A percentile compares a stretch with the other conserved stretches of the same genome.
phyloP scores from a whole-genome alignment of 2,329 filamentous ascomycete genomes.

The Fusarium virguliforme region DNA sequence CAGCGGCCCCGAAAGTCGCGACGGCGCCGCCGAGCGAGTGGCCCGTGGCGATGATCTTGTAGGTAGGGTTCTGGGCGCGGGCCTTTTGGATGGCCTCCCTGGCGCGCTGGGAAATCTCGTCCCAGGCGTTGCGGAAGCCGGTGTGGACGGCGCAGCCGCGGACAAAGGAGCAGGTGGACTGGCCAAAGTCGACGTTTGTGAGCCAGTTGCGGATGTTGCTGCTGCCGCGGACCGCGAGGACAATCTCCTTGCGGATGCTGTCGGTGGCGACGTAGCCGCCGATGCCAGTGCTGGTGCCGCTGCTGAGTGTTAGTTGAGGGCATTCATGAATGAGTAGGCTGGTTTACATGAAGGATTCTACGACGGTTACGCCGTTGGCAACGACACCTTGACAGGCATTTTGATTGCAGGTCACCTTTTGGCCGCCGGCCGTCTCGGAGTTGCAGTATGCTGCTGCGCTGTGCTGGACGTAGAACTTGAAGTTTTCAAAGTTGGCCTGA shows the following conservation, averaged over 20 bases:
- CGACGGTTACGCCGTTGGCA: conserved; percentile 61
- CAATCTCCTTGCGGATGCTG: conserved; percentile 65
- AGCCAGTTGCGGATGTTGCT: conserved; percentile 74
- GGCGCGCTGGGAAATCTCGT: conserved; percentile 64
- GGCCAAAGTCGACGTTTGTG: conserved; percentile 63
- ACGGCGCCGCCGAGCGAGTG: conserved; percentile 80
- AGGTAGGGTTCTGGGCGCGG: conserved; percentile 64
- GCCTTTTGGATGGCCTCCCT: conserved; percentile 63
- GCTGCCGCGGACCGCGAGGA: conserved; percentile 74
- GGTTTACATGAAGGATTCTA: conserved; percentile 61
- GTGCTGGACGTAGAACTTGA: conserved; percentile 68
- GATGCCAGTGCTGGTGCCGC: conserved; percentile 62
- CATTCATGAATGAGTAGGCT: neutral
- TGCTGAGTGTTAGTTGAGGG: conserved; percentile 49
- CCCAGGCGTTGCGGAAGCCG: conserved; percentile 75
- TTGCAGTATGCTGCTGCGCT: conserved; percentile 71
- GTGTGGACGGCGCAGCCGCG: conserved; percentile 67
- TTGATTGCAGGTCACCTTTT: conserved; percentile 61
- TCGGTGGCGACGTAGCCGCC: conserved; percentile 70
- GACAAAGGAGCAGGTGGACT: conserved; percentile 52
- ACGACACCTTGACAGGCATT: conserved; percentile 63
- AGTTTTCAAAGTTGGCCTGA: conserved; percentile 55
- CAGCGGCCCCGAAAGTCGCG: conserved; percentile 71
- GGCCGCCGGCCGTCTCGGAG: conserved; percentile 57
- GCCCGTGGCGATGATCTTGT: conserved; percentile 72